Evolutionary conservation across 73 alveolate species (phyloP), one percentile per base, ranked within the genome.

Genomic region (Blepharisma japonicum): DNA sequence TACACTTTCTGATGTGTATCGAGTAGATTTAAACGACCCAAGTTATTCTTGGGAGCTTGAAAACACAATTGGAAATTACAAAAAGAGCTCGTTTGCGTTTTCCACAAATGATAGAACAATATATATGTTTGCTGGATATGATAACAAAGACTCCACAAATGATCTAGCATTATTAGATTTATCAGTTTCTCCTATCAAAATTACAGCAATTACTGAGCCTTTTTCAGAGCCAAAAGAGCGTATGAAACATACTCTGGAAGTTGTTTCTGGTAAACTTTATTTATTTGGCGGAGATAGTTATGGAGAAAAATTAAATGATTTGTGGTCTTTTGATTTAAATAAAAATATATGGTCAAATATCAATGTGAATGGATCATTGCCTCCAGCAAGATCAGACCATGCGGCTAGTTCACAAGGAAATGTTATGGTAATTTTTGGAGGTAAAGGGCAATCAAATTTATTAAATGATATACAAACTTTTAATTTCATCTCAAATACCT

Each of bases 331-430:
- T 25, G 47, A 61, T 25, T 1, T 61, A 14, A 9, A 14, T 61
- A 14, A 8, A 1, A 18, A 14, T 14, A 61, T 8, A 61, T 61
- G 74, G 74, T 8, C n/a, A 14, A 11, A n/a, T 8, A 3, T 2
- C 2, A 18, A 11, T 2, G 23, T 25, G 74, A 20, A n/a, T 14
- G 74, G 74, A 20, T n/a, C 39, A 20, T 8, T 61, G 18, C 74
- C 74, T 0, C 14, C 74, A 2, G 18, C 74, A 14, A 61, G 74
- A 61, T 25, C 14, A 8, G 18, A 9, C 5, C 74, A 61, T 5
- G 74, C 74, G 5, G 46, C 47, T 61, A 9, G 47, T 5, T 14
- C 74, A 18, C 47, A 61, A 20, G 74, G 74, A 61, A 25, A 61
- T 25, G 38, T 39, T 18, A 18, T 61, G 49, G 74, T 61, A 11